Evolutionary conservation across 495 filamentous ascomycete species (phyloP).

Genomic region (Hyaloscypha bicolor): DNA sequence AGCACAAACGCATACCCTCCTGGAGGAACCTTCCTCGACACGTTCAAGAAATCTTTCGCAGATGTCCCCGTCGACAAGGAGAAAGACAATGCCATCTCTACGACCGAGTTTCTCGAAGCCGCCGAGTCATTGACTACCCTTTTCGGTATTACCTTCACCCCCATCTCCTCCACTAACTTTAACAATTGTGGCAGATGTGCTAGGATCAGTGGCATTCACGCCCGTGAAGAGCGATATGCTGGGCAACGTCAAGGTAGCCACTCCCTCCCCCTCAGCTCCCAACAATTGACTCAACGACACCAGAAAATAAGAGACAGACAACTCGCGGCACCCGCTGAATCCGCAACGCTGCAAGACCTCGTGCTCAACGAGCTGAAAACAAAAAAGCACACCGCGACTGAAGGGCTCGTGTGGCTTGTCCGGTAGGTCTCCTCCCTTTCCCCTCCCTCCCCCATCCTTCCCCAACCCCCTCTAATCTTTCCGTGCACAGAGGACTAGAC

Average conservation of each 20-base stretch:
- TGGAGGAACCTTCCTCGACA: constrained; percentile 81
- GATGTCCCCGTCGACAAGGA: constrained; percentile 73
- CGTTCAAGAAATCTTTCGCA: constrained; percentile 77
- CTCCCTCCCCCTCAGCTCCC: constrained; percentile 24
- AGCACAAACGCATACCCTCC: constrained; percentile 44
- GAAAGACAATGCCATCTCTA: constrained; percentile 76
- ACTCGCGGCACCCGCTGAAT: constrained; percentile 73
- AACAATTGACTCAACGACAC: constrained; percentile 11
- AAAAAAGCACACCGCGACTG: constrained; percentile 81
- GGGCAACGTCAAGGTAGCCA: constrained; percentile 84
- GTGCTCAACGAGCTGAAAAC: constrained; percentile 83
- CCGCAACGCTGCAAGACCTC: constrained; percentile 79
- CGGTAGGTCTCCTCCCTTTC: constrained; percentile 56
- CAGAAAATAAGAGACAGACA: constrained; percentile 92
- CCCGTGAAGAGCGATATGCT: constrained; percentile 89
- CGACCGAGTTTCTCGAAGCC: constrained; percentile 89
- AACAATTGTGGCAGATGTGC: constrained; percentile 57
- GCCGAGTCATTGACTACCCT: constrained; percentile 81
- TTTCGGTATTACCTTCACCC: constrained; percentile 63
- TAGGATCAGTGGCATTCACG: constrained; percentile 80
- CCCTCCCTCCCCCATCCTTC: constrained; percentile 9
- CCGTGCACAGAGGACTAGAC: constrained; percentile 71
- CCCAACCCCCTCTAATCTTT: constrained; percentile 16
- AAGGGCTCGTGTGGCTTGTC: constrained; percentile 88
- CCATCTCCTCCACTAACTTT: not conserved